Conservation (phyloP, 2,329 filamentous ascomycete genomes). For the Penicillium sp. region DNA sequence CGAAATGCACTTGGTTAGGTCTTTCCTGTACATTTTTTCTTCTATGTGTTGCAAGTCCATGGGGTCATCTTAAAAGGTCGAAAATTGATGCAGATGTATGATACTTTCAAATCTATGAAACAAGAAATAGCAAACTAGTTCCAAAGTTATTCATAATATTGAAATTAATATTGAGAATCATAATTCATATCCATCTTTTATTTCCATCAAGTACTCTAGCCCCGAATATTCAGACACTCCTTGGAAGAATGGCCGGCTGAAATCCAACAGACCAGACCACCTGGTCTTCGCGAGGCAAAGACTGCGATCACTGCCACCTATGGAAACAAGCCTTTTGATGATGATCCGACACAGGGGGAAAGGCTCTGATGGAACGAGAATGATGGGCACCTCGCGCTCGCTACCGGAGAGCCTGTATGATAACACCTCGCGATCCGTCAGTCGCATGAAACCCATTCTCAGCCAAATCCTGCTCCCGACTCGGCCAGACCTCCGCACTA, state of each 20-base stretch:
- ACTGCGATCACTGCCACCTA: not conserved
- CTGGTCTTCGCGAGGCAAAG: not conserved
- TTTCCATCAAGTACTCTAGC: not conserved
- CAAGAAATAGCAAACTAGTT: not conserved
- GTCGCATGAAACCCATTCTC: constrained; percentile 22
- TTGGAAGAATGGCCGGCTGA: not conserved
- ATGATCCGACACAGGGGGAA: not conserved
- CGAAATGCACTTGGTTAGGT: constrained; percentile 18
- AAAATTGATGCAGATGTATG: not conserved
- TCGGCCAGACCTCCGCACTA: constrained; percentile 20
- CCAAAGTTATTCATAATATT: not conserved
- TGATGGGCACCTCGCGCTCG: not conserved
- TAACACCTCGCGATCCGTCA: constrained; percentile 25
- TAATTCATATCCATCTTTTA: not conserved
- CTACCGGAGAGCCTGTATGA: constrained; percentile 12
- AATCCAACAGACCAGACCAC: not conserved
- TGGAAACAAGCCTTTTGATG: not conserved
- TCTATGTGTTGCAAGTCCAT: not conserved
- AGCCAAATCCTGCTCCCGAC: constrained; percentile 14
- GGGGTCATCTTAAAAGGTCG: not conserved
- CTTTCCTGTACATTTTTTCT: not conserved
- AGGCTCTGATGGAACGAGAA: not conserved
- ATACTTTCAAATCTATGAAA: not conserved
- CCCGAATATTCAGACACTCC: not conserved
- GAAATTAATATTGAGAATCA: not conserved